These are phyloP conservation scores for Halocafeteria seosinensis DNA, from an alignment of 108 stramenopile genomes.

Conservation along the genomic window DNA sequence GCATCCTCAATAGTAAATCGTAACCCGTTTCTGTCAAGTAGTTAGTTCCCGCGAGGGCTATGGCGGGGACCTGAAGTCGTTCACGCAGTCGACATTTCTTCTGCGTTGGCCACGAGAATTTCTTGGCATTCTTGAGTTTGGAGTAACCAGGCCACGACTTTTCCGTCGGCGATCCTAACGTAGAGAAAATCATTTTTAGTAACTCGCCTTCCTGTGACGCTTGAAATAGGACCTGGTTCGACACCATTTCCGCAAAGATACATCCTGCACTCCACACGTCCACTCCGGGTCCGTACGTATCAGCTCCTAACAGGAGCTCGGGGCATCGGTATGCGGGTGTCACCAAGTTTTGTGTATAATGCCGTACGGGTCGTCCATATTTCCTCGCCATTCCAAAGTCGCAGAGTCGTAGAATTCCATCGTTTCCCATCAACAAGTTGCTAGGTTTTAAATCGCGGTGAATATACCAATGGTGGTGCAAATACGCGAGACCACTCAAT, in stretches of 20 bases:
- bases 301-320: slow-evolving; percentile 64
- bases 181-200: slow-evolving; percentile 3
- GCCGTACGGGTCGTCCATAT: neutral
- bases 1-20: neutral
- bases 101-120: no score
- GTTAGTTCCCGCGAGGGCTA: no score
- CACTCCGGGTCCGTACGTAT: slow-evolving; percentile 56
- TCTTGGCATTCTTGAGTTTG: no score
- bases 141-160: neutral
- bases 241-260: slow-evolving; percentile 67
- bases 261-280: slow-evolving; percentile 92
- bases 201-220: slow-evolving; percentile 56
- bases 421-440: slow-evolving; percentile 10
- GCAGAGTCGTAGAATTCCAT: neutral
- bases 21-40: no score
- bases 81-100: no score
- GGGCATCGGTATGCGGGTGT: slow-evolving; percentile 84
- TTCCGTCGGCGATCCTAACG: neutral
- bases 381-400: slow-evolving; percentile 7
- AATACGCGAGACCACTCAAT: slow-evolving; percentile 25
- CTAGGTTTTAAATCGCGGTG: slow-evolving; percentile 39
- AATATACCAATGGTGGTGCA: slow-evolving; percentile 27
- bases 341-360: slow-evolving; percentile 54
- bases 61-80: no score
- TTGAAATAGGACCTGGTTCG: slow-evolving; percentile 46